Evolutionary conservation across 306 rosid species (phyloP).

Genomic region (Cicer chorassanicum): DNA sequence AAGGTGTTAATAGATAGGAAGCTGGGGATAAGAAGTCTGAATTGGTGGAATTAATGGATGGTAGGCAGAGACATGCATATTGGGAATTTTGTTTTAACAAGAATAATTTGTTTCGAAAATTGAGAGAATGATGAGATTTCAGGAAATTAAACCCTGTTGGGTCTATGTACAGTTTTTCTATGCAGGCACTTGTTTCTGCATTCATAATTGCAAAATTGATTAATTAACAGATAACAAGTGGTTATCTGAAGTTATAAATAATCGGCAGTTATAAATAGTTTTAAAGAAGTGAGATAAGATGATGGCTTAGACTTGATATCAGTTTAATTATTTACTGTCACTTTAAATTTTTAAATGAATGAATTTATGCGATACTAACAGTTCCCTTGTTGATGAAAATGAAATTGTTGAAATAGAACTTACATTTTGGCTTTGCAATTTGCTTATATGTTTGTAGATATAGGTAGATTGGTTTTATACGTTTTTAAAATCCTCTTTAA

Average conservation of each 20-base stretch:
- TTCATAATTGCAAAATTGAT: conserved; percentile 30
- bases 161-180: background rate
- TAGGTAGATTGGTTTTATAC: background rate
- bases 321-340: conserved; percentile 25
- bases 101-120: background rate
- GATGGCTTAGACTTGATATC: background rate
- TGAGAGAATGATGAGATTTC: conserved; percentile 16
- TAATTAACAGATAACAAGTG: background rate
- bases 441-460: background rate
- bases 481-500: background rate
- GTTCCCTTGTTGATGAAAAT: conserved; percentile 2
- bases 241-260: conserved; percentile 27
- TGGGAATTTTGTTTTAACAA: conserved; percentile 21
- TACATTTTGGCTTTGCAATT: background rate
- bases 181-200: conserved; percentile 20
- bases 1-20: too few relatives aligned
- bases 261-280: conserved; percentile 18
- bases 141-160: conserved; percentile 12
- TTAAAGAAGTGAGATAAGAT: background rate
- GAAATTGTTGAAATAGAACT: background rate
- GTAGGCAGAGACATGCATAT: conserved; percentile 6
- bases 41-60: conserved; percentile 1
- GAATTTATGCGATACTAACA: background rate
- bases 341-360: conserved; percentile 22
- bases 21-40: too few relatives aligned